Conservation (phyloP, 305 asterid genomes). For the Fraxinus xanthoxyloides region DNA sequence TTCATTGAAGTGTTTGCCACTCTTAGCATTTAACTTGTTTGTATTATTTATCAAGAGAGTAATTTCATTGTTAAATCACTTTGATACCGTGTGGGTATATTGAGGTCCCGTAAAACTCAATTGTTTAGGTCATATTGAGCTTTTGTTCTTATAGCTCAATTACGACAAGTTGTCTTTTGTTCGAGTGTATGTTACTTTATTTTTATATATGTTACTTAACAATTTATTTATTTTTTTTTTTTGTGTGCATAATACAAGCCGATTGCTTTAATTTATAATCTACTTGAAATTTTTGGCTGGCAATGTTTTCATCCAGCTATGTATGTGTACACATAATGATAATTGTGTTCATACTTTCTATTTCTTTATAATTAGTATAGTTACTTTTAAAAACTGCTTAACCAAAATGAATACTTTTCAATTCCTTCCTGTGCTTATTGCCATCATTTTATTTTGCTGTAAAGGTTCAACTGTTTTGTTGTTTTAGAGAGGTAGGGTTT, state of each 20-base stretch:
- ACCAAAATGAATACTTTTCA: background rate
- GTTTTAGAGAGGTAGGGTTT: background rate
- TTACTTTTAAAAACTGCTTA: background rate
- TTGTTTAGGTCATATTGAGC: no score
- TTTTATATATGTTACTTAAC: no score
- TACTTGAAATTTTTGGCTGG: background rate
- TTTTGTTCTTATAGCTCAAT: background rate
- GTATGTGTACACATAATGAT: background rate
- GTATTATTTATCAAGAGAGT: no score
- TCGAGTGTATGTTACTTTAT: background rate
- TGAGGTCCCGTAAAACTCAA: no score
- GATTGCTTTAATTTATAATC: slow-evolving; percentile 8
- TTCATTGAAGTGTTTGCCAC: no score
- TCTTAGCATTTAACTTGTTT: no score
- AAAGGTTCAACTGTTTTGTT: background rate
- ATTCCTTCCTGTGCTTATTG: background rate
- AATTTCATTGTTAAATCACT: no score
- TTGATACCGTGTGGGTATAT: no score
- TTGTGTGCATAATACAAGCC: background rate
- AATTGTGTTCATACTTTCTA: slow-evolving; percentile 19
- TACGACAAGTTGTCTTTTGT: background rate
- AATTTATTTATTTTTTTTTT: background rate
- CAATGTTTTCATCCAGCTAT: background rate
- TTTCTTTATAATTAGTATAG: background rate
- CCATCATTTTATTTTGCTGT: background rate